Evolutionary conservation across 257 asterid species (phyloP).

Genomic region (Paulownia fortunei): DNA sequence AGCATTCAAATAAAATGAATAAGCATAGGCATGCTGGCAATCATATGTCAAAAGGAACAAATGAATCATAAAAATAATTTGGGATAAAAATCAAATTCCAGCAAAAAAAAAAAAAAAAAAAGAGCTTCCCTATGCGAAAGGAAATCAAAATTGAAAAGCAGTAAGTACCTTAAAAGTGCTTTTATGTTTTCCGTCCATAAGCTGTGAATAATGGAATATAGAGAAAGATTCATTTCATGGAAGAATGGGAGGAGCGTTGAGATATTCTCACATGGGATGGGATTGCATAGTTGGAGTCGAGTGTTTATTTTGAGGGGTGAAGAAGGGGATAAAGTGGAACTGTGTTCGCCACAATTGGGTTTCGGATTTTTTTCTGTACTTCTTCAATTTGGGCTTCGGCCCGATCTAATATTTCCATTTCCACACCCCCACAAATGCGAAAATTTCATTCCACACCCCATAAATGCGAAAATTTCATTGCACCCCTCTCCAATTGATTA

Average conservation of each 20-base stretch:
- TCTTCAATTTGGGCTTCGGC: background rate
- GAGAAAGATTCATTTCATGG: constrained; percentile 48
- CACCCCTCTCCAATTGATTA: no score
- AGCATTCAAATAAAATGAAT: no score
- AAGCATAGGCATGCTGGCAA: no score
- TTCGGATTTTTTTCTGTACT: background rate
- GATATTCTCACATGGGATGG: constrained; percentile 3
- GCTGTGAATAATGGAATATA: no score
- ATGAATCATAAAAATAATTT: background rate
- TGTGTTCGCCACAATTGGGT: constrained; percentile 36
- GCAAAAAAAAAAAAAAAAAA: background rate
- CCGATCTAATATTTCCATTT: no score
- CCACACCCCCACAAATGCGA: no score
- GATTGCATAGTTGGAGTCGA: no score
- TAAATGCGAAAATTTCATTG: no score
- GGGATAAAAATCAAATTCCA: background rate
- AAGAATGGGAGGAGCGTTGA: background rate
- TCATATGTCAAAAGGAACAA: no score
- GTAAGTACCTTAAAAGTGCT: constrained; percentile 35
- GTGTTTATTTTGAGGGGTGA: background rate
- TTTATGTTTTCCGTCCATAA: constrained; percentile 48
- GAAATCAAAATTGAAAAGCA: background rate
- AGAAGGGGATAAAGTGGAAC: constrained; percentile 38
- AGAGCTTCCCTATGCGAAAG: background rate
- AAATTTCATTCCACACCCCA: no score